Percentiles rank a stretch among this genome's conserved stretches.
Evolutionary conservation across 345 rosid species (phyloP).

Genomic region (Citrus inodora): DNA sequence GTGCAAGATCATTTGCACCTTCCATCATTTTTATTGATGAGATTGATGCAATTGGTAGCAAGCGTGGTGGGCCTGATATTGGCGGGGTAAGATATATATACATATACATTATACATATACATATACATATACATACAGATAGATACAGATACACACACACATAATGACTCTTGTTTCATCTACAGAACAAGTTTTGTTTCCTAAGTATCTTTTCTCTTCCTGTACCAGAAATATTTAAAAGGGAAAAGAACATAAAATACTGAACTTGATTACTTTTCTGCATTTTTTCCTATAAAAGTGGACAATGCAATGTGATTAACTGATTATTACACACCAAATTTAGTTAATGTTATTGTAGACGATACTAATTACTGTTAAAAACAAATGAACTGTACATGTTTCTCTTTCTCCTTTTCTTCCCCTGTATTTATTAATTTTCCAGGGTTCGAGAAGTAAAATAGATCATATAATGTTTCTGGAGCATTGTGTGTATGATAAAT

Average conservation of each 20-base stretch:
- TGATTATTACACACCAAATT: neutral
- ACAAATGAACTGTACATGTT: too few relatives aligned
- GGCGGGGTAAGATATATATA: conserved; percentile 69
- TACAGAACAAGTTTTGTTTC: neutral
- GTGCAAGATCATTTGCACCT: conserved; percentile 90
- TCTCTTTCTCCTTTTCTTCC: neutral
- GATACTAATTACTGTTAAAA: neutral
- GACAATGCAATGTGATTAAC: neutral
- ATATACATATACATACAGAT: too few relatives aligned
- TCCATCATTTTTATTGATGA: conserved; percentile 95
- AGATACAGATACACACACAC: too few relatives aligned
- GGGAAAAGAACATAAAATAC: neutral
- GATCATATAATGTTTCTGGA: neutral
- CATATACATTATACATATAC: too few relatives aligned
- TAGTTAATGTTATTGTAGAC: neutral
- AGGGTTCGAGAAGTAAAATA: neutral
- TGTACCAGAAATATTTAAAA: neutral
- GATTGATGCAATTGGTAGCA: conserved; percentile 98
- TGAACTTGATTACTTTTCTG: neutral
- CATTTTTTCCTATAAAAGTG: neutral
- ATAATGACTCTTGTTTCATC: neutral
- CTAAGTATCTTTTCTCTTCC: neutral
- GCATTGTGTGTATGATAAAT: neutral
- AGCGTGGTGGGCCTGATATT: conserved; percentile 96
- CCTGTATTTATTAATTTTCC: neutral